Evolutionary conservation across 768 basidiomycete species (phyloP), one percentile per base, ranked within the genome.

Genomic region (Lentinula lateritia): DNA sequence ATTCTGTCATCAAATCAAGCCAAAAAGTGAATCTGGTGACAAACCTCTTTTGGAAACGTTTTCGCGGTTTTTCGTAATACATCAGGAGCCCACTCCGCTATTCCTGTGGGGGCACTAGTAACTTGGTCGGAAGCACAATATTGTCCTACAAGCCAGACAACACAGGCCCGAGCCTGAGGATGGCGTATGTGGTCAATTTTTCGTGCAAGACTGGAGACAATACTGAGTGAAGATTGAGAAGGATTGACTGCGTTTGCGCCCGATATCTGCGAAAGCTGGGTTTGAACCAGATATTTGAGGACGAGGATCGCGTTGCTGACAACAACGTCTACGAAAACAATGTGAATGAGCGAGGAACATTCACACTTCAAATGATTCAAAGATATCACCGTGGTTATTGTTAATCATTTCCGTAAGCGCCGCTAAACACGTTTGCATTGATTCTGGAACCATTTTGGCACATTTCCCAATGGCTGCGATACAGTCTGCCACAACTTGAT

Each of bases 71-170:
- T 89, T n/a, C 96, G 78, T 10, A 98, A 74, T 5, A 96, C 84
- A 70, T 99, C 97, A 0, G 96, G 93, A 0, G 88, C 92, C 92
- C 92, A 95, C 35, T 81, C 79, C 5, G 78, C 85, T 7, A 94
- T 73, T 15, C 86, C 87, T 55, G 84, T 82, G 2, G 83, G 77
- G 1, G 76, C 72, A 16, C 72, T 64, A 43, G 66, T 62, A 28
- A 66, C 68, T 43, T 74, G 74, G 16, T 71, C 68, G 6, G 73
- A 71, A 13, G 80, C 79, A 16, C 90, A 84, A 69, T 93, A 93
- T 71, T 97, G 93, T 0, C 96, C 95, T 0, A 94, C 93, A 0
- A 98, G 83, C 94, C 96, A 97, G 28, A 93, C 75, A 1, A 98
- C 86, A 66, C 91, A 94, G 0, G 95, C 93, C 35, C 92, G 78